Evolutionary conservation across 208 protist genomes (phyloP).

Genomic region (Leptomonas pyrrhocoris): DNA sequence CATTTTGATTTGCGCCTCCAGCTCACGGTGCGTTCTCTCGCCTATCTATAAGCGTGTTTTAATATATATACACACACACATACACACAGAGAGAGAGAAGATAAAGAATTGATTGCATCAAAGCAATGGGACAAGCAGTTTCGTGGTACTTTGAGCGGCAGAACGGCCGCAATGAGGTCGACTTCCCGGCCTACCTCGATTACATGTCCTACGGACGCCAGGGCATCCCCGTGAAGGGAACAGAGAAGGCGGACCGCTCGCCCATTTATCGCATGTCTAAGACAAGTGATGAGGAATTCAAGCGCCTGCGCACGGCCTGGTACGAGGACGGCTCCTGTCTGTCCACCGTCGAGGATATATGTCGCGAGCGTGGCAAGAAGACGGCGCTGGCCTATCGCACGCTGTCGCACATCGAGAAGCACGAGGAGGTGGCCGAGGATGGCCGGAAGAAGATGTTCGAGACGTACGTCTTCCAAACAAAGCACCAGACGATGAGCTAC

Average conservation of each 20-base stretch:
- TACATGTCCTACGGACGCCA: conserved; percentile 53
- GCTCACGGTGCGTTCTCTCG: too few relatives aligned
- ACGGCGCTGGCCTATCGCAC: conserved; percentile 61
- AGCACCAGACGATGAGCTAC: conserved; percentile 64
- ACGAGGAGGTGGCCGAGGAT: conserved; percentile 33
- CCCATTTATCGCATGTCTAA: conserved; percentile 73
- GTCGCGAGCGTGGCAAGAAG: conserved; percentile 48
- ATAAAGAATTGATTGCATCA: conserved; percentile 12
- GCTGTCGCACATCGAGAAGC: conserved; percentile 48
- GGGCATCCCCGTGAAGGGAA: conserved; percentile 39
- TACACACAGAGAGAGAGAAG: conserved; percentile 17
- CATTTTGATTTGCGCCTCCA: too few relatives aligned
- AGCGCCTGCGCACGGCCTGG: conserved; percentile 45
- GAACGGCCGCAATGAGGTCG: conserved; percentile 50
- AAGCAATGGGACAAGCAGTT: conserved; percentile 60
- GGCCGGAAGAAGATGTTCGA: conserved; percentile 58
- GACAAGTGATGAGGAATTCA: conserved; percentile 47
- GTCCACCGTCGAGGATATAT: conserved; percentile 41
- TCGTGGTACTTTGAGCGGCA: conserved; percentile 45
- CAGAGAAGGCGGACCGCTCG: conserved; percentile 44
- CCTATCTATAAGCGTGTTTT: too few relatives aligned
- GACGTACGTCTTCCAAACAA: conserved; percentile 66
- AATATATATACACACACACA: background rate
- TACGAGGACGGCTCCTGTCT: conserved; percentile 49
- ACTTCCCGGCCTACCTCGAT: conserved; percentile 43